Evolutionary conservation across 352 stramenopile species (phyloP), one percentile per base, ranked within the genome.

Genomic region (Globisporangium takayamanum): DNA sequence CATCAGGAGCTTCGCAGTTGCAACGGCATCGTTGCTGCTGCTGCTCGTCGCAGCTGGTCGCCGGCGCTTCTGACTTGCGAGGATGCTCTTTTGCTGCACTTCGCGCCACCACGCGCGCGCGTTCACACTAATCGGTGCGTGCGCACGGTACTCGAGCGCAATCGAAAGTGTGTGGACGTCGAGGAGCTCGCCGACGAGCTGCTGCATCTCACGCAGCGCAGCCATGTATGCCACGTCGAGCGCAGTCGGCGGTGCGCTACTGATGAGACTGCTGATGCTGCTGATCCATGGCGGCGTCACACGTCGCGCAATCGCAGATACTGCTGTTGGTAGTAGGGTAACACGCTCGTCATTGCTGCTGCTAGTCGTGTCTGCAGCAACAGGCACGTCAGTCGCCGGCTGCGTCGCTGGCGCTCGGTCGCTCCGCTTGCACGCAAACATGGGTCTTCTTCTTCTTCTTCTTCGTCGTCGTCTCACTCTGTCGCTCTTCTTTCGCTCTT

Each of bases 71-170:
- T 55, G 51, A 4, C 36, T 28, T 14, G 55, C 39, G 12, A 44
- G 51, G 30, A 72, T 54, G 15, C 64, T 76, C 30, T 68, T 58
- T 16, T 50, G 58, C 59, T 81, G 64, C 15, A 84, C 58, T 28
- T 79, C 67, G 10, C 65, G 56, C 74, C 74, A 84, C 74, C 74
- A 84, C 57, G 67, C 68, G 15, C 37, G 42, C 10, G 52, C 72
- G 51, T 79, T 67, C 62, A 79, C 72, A 15, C 46, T 46, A 25
- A 80, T 56, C 50, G 58, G 52, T 41, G 70, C 55, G n/a, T 64
- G 56, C 18, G 55, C 60, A 3, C 48, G 55, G 49, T 78, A 84
- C 10, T 59, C 64, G 41, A 84, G 63, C 10, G 67, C 67, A 3
- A 45, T 60, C 8, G 74, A 80, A 3, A 84, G 60, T 18, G 52